Conservation (phyloP, 805 yeast genomes). For the Candida vaughaniae region DNA sequence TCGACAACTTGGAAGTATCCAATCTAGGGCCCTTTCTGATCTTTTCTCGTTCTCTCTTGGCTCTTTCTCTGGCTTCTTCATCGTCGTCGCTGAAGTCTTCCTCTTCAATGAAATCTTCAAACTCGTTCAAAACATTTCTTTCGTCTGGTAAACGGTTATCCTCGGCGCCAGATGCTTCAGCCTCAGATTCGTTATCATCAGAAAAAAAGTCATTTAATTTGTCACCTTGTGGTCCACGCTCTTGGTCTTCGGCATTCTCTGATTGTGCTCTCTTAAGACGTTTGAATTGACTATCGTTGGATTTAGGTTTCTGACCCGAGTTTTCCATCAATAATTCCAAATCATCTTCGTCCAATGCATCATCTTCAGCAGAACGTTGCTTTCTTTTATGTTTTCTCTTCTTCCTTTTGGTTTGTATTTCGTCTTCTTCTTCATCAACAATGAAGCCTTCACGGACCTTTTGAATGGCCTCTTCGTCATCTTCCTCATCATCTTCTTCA, state of each 20-base stretch:
- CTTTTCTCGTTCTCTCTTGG: constrained; percentile 29
- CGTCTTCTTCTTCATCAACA: constrained; percentile 84
- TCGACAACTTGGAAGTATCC: constrained; percentile 58
- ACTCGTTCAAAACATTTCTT: constrained; percentile 64
- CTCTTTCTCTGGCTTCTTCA: constrained; percentile 42
- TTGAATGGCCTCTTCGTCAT: constrained; percentile 83
- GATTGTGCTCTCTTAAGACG: constrained; percentile 73
- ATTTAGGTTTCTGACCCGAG: constrained; percentile 65
- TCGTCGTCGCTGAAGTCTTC: constrained; percentile 94
- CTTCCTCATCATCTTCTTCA: constrained; percentile 86
- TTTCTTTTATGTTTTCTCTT: constrained; percentile 40
- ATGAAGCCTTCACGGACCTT: constrained; percentile 88
- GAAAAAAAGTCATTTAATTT: constrained; percentile 65
- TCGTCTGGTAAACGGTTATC: constrained; percentile 19
- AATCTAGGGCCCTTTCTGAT: constrained; percentile 42
- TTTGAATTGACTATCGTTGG: constrained; percentile 55
- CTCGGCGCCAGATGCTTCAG: constrained; percentile 24
- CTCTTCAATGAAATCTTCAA: constrained; percentile 96
- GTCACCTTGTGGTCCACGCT: constrained; percentile 11
- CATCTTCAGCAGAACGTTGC: constrained; percentile 43
- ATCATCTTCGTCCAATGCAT: constrained; percentile 90
- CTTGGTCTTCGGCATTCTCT: constrained; percentile 33
- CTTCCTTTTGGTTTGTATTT: constrained; percentile 25
- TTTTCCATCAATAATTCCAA: constrained; percentile 88
- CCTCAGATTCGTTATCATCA: constrained; percentile 43